phyloP scores from a whole-genome alignment of 2,329 filamentous ascomycete genomes.

The Orbilia quercus region DNA sequence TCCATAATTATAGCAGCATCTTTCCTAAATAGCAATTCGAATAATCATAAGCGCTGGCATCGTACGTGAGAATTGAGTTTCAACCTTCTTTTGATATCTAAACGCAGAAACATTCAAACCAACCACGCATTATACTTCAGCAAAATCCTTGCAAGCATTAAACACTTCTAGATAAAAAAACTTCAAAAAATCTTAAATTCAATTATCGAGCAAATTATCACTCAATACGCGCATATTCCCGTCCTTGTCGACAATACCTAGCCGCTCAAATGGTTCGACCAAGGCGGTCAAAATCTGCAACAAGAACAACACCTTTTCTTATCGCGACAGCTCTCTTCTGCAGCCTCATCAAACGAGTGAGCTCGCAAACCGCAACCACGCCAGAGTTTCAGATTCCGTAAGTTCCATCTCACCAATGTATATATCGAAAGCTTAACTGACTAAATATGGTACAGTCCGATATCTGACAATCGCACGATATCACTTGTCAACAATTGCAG shows the following conservation, averaged over 20 bases:
- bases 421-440: background rate
- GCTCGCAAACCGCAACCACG: slow-evolving; percentile 31
- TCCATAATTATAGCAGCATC: background rate
- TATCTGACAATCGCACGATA: slow-evolving; percentile 68
- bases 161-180: background rate
- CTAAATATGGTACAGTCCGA: slow-evolving; percentile 6
- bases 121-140: background rate
- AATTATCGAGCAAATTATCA: background rate
- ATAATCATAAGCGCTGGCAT: slow-evolving; percentile 35
- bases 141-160: no score
- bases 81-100: slow-evolving; percentile 14
- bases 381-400: slow-evolving; percentile 48
- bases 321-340: background rate
- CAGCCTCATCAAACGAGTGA: slow-evolving; percentile 23
- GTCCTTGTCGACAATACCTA: no score
- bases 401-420: background rate
- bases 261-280: slow-evolving; percentile 16
- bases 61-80: slow-evolving; percentile 32
- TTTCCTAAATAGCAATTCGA: slow-evolving; percentile 13
- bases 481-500: slow-evolving; percentile 77
- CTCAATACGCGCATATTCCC: no score
- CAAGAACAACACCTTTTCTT: slow-evolving; percentile 47
- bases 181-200: slow-evolving; percentile 4
- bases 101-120: background rate
- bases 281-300: slow-evolving; percentile 32